phyloP scores from a whole-genome alignment of 345 rosid genomes.

The Moricandia arvensis region DNA sequence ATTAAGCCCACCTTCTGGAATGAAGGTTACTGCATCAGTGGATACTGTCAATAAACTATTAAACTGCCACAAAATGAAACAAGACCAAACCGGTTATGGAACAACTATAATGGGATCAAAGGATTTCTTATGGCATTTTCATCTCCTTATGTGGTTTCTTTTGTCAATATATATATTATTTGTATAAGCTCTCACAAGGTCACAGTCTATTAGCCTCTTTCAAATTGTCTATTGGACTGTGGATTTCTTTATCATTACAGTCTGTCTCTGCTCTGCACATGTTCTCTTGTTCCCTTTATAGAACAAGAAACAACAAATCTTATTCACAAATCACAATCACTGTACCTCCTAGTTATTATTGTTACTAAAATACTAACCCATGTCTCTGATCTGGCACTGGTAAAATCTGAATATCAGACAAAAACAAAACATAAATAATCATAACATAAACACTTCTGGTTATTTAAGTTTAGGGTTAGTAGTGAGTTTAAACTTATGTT shows the following conservation, averaged over 20 bases:
- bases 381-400: slow-evolving; percentile 23
- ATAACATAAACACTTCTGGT: slow-evolving; percentile 7
- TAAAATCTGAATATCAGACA: slow-evolving; percentile 19
- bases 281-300: slow-evolving; percentile 37
- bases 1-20: slow-evolving; percentile 40
- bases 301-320: slow-evolving; percentile 27
- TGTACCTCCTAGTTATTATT: slow-evolving; percentile 13
- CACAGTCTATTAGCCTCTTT: slow-evolving; percentile 12
- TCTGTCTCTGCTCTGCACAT: slow-evolving; percentile 41
- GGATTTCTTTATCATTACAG: slow-evolving; percentile 24
- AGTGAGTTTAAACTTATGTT: not conserved
- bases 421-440: slow-evolving; percentile 20
- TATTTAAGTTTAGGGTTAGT: not conserved
- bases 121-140: slow-evolving; percentile 30
- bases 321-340: slow-evolving; percentile 32
- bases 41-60: not conserved
- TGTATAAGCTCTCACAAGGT: slow-evolving; percentile 20
- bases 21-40: slow-evolving; percentile 21
- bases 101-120: slow-evolving; percentile 27
- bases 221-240: slow-evolving; percentile 21
- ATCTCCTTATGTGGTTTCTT: no score
- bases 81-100: slow-evolving; percentile 18
- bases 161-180: no score
- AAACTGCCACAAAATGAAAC: not conserved
- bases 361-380: slow-evolving; percentile 15